Evolutionary conservation across 768 basidiomycete genomes (phyloP).

Genomic region (Daedalea quercina): DNA sequence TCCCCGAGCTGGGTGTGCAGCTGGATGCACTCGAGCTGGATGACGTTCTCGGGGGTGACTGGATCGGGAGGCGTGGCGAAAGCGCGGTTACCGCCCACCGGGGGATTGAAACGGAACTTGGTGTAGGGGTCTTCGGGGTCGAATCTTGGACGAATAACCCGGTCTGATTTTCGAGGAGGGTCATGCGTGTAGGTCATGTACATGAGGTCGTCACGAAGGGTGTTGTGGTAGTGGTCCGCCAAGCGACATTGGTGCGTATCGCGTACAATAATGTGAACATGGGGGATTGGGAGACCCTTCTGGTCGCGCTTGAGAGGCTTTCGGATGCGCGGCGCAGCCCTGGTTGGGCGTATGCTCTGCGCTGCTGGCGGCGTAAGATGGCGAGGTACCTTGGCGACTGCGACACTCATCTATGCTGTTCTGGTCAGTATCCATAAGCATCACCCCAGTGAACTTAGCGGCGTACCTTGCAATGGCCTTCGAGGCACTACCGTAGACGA

Average conservation of each 20-base stretch:
- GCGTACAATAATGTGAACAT: conserved; percentile 56
- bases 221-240: conserved; percentile 75
- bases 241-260: conserved; percentile 71
- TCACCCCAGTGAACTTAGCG: background rate
- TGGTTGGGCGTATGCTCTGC: conserved; percentile 15
- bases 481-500: background rate
- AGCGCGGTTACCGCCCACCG: conserved; percentile 63
- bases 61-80: conserved; percentile 64
- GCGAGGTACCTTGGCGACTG: conserved; percentile 7
- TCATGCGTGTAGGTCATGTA: conserved; percentile 92
- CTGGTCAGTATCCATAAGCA: background rate
- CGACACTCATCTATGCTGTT: conserved; percentile 12
- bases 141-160: conserved; percentile 58
- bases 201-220: conserved; percentile 83
- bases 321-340: conserved; percentile 11
- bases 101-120: conserved; percentile 68
- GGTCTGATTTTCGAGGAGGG: conserved; percentile 43
- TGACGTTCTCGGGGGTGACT: conserved; percentile 60
- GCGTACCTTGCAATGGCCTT: background rate
- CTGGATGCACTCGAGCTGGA: conserved; percentile 76
- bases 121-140: conserved; percentile 80
- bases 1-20: conserved; percentile 86
- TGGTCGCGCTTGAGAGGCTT: conserved; percentile 39
- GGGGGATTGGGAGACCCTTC: conserved; percentile 67
- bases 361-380: conserved; percentile 9